Evolutionary conservation across 139 green algal species (phyloP).

Genomic region (Zygnema cylindricum): DNA sequence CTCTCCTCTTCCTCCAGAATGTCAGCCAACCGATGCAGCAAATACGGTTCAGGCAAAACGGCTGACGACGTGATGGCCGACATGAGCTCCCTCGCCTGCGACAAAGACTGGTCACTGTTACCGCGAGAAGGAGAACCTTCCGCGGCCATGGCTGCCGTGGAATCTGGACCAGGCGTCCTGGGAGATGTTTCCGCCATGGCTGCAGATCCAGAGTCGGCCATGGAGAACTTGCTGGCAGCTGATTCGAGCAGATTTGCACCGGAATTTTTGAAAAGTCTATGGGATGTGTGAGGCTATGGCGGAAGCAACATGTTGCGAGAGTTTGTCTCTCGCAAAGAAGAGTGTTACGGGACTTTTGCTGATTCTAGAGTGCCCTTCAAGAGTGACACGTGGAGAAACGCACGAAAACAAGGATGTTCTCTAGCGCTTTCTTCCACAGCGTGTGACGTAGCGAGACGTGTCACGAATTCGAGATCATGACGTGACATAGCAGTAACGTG

Average conservation of each 20-base stretch:
- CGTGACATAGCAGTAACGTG: too few relatives aligned
- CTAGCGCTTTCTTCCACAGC: too few relatives aligned
- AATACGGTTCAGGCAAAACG: background rate
- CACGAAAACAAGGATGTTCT: too few relatives aligned
- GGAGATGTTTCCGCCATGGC: constrained; percentile 5
- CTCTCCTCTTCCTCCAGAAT: constrained; percentile 20
- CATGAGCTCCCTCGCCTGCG: constrained; percentile 6
- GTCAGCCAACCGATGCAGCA: constrained; percentile 20
- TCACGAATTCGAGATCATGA: too few relatives aligned
- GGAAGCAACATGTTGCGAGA: too few relatives aligned
- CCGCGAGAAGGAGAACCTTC: background rate
- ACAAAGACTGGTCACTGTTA: background rate
- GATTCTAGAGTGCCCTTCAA: too few relatives aligned
- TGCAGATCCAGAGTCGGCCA: background rate
- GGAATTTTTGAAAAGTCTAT: too few relatives aligned
- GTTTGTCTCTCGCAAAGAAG: too few relatives aligned
- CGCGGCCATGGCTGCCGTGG: background rate
- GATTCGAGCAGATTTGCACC: background rate
- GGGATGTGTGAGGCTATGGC: too few relatives aligned
- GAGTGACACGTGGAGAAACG: too few relatives aligned
- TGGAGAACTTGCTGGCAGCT: background rate
- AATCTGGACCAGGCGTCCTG: background rate
- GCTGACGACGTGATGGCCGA: background rate
- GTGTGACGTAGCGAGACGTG: too few relatives aligned
- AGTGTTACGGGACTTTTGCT: too few relatives aligned